Evolutionary conservation across 2,329 filamentous ascomycete species (phyloP).

Genomic region (Sporothrix phasma): DNA sequence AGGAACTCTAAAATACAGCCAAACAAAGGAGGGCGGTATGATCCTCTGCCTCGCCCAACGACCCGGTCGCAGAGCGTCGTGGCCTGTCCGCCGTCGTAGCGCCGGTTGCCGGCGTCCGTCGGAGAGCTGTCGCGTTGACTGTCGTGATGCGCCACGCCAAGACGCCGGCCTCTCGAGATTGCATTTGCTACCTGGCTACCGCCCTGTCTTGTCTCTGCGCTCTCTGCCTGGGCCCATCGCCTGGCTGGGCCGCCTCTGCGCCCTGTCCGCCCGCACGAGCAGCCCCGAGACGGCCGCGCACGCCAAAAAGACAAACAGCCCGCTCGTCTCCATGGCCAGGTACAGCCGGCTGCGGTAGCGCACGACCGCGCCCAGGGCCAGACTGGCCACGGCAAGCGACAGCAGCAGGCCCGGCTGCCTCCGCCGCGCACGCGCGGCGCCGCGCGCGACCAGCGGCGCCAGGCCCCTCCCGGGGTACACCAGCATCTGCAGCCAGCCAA

Average conservation of each 20-base stretch:
- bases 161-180: too few relatives aligned
- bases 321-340: slow-evolving; percentile 30
- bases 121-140: too few relatives aligned
- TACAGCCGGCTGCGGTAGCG: slow-evolving; percentile 30
- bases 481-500: slow-evolving; percentile 14
- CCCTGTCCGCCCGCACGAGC: not conserved
- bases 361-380: slow-evolving; percentile 21
- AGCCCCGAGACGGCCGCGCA: slow-evolving; percentile 8
- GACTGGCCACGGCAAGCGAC: slow-evolving; percentile 8
- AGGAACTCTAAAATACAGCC: too few relatives aligned
- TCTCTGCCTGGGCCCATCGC: not conserved
- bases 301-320: slow-evolving; percentile 25
- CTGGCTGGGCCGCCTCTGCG: not conserved
- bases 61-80: too few relatives aligned
- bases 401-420: slow-evolving; percentile 20
- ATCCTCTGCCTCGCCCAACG: too few relatives aligned
- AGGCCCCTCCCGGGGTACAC: slow-evolving; percentile 14
- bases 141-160: too few relatives aligned
- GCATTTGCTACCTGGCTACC: too few relatives aligned
- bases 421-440: not conserved
- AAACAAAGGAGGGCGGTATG: too few relatives aligned
- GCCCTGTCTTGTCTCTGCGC: not conserved
- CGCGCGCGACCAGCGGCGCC: slow-evolving; percentile 15
- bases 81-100: too few relatives aligned
- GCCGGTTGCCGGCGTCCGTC: too few relatives aligned